Base-by-base conservation (phyloP, 176 grass and related monocot genomes). In the Avena eriantha region DNA sequence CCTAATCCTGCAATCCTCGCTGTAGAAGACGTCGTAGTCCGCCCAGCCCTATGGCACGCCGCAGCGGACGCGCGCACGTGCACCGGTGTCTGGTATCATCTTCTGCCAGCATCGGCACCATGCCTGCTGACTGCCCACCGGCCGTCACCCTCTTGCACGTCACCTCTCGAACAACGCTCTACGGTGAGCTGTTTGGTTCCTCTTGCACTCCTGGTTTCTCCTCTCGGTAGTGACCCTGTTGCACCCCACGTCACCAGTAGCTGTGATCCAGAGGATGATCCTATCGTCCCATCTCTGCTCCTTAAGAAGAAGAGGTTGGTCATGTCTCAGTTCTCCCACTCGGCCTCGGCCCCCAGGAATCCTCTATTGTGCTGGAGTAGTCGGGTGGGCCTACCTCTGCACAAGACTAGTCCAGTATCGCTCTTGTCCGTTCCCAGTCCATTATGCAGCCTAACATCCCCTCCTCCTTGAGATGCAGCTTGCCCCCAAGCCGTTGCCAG, bases 101-200 rank as follows among this genome's bases (percentile, higher is more conserved):
- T 4, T 71, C 26, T 3, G 22, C 24, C 47, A 10, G 10, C 41
- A 0, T 1, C 13, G 36, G 10, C 8, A 8, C 3, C 7, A 13
- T 1, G 4, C 6, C 1, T 0, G 3, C 18, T 9, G 55, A 0
- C 60, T 5, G 53, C 2, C 3, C 7, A 7, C 4, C 8, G 8
- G 3, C 51, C 51, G 34, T 15, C 17, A 19, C 2, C 5, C 63
- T 7, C 29, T 34, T 69, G 83, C 88, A 90, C 7, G 63, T 14
- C 63, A 66, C 63, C 29, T 66, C 61, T 65, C 63, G 63, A 2
- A 66, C 63, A 1, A 13, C 63, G 14, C 51, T 51, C 1, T 29
- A 16, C 36, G 16, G 61, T 79, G 7, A 60, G 29, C 17, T n/a
- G 19, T 29, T 8, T 72, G 59, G 53, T 33, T 72, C 12, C 0